phyloP scores from a whole-genome alignment of 495 filamentous ascomycete species.

The Aspergillus cavernicola region DNA sequence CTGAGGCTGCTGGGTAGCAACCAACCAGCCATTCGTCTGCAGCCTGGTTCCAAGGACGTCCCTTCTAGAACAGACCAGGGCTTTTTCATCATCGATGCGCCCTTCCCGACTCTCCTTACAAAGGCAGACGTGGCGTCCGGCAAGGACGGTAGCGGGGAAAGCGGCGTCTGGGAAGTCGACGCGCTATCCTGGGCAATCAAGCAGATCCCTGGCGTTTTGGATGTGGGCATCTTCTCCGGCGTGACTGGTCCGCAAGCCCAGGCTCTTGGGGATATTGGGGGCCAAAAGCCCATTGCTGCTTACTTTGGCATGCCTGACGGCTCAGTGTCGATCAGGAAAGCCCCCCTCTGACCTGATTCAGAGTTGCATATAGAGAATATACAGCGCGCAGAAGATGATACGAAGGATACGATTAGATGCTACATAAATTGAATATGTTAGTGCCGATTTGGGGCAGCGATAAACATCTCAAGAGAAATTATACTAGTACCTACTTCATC shows the following conservation, averaged over 20 bases:
- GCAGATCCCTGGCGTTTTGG: slow-evolving; percentile 78
- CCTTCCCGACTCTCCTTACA: slow-evolving; percentile 69
- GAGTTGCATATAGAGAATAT: not conserved
- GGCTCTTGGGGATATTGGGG: slow-evolving; percentile 57
- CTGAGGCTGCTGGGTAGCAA: slow-evolving; percentile 67
- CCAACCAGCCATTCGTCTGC: slow-evolving; percentile 64
- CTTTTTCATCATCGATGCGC: slow-evolving; percentile 90
- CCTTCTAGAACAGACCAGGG: slow-evolving; percentile 90
- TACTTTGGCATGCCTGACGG: slow-evolving; percentile 94
- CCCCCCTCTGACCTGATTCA: slow-evolving; percentile 21
- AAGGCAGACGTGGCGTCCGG: slow-evolving; percentile 51
- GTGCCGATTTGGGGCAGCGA: slow-evolving; percentile 6
- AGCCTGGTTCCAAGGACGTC: slow-evolving; percentile 65
- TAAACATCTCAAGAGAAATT: not conserved
- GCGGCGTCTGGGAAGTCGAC: slow-evolving; percentile 74
- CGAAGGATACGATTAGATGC: slow-evolving; percentile 19
- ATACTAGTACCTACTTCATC: slow-evolving; percentile 3
- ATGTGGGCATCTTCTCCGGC: slow-evolving; percentile 87
- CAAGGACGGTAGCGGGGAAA: slow-evolving; percentile 45
- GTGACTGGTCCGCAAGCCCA: slow-evolving; percentile 65
- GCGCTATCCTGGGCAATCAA: slow-evolving; percentile 69
- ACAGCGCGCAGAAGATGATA: slow-evolving; percentile 1
- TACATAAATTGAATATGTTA: slow-evolving; percentile 9
- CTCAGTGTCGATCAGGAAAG: slow-evolving; percentile 51
- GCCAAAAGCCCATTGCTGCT: slow-evolving; percentile 86